Base-by-base conservation (phyloP, 169 alveolate species). In the Cryptosporidium baileyi region DNA sequence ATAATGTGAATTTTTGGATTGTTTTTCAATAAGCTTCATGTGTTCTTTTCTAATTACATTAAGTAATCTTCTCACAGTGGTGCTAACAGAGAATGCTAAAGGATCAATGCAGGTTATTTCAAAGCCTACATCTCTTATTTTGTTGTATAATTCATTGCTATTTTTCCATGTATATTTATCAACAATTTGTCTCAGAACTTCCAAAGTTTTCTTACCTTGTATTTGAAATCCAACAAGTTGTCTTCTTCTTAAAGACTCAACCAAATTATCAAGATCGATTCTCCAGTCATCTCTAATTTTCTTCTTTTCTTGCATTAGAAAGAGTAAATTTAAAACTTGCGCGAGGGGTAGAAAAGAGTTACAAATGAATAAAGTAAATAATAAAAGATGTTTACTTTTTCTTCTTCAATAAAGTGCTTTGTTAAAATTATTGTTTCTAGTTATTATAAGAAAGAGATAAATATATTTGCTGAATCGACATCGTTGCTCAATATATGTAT, bases 111-210 rank as follows among this genome's bases (percentile, higher is more conserved):
- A 7, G 7, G 67, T 24, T n/a, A 74, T 61, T 34, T 74, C 85
- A 15, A 40, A 54, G 15, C 85, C 67, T 6, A 74, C 34, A 8
- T 51, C 67, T 36, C 59, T 32, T 3, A 74, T 74, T 28, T 22
- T 51, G 7, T 2, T 3, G 24, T 51, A 51, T 8, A 74, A 54
- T 19, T 74, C 85, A 41, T 54, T 24, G 17, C 43, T 67, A 57
- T 38, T 74, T 74, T 74, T 74, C 85, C 85, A 74, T 4, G 85
- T 2, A 13, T 54, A 51, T 22, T 45, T 47, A 22, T 74, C 85
- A 57, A 74, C 67, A 11, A 74, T 74, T 36, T 74, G 85, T 34
- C 85, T 74, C 59, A 74, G 54, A 4, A 74, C 85, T 40, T 74
- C 85, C 6, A 74, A 19, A 7, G 60, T 74, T 51, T 41, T 74